Conservation (phyloP, 306 rosid genomes). For the Chamaecrista fasciculata region DNA sequence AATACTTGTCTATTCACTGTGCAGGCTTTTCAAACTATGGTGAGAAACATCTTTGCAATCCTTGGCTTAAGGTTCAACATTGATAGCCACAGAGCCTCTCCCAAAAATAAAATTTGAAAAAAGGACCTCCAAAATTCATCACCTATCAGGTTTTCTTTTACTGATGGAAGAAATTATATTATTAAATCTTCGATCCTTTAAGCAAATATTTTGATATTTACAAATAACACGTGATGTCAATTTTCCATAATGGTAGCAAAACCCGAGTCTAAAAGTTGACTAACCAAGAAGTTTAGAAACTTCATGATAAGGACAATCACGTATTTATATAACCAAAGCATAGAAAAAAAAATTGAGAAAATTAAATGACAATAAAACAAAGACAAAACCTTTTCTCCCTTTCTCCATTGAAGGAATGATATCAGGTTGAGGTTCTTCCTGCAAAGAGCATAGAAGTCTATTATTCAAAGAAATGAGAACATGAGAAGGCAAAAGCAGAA, state of each 20-base stretch:
- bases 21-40: too few species aligned
- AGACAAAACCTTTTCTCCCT: conserved; percentile 60
- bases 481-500: conserved; percentile 10
- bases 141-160: not conserved
- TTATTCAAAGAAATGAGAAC: conserved; percentile 14
- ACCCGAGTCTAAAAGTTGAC: not conserved
- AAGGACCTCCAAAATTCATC: too few species aligned
- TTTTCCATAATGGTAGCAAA: conserved; percentile 2
- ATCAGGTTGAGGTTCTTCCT: conserved; percentile 55
- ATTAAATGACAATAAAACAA: conserved; percentile 1
- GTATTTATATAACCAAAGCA: not conserved
- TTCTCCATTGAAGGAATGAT: conserved; percentile 39
- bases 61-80: not conserved
- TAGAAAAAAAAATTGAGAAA: conserved; percentile 14
- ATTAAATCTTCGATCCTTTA: conserved; percentile 7
- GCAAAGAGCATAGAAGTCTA: conserved; percentile 31
- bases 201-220: conserved; percentile 11
- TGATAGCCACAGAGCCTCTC: not conserved
- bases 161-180: not conserved
- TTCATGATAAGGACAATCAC: not conserved
- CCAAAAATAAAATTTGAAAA: too few species aligned
- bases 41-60: not conserved
- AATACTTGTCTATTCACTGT: too few species aligned
- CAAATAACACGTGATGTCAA: not conserved
- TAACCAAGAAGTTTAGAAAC: not conserved